phyloP scores from a whole-genome alignment of 306 rosid species.

The Fragaria vesca region DNA sequence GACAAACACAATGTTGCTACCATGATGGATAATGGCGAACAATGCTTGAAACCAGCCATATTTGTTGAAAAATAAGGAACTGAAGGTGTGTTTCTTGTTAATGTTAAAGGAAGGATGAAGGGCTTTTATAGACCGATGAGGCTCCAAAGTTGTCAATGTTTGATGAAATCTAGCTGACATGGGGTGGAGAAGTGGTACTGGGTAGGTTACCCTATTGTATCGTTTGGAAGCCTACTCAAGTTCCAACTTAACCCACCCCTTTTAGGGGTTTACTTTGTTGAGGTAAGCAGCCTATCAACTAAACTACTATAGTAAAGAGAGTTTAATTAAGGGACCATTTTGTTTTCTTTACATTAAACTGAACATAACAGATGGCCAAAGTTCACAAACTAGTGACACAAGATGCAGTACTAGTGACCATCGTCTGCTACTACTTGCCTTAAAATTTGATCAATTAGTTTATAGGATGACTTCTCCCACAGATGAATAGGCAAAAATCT shows the following conservation, averaged over 20 bases:
- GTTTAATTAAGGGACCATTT: neutral
- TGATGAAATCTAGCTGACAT: slow-evolving; percentile 4
- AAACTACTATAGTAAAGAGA: neutral
- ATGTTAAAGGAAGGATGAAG: neutral
- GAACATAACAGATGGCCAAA: too few relatives aligned
- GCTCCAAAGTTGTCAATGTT: neutral
- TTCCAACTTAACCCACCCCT: neutral
- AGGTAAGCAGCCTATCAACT: neutral
- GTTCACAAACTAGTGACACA: neutral
- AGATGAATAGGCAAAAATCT: neutral
- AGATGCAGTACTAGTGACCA: neutral
- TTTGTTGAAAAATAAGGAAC: neutral
- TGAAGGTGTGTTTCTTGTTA: neutral
- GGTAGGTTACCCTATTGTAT: neutral
- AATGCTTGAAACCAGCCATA: slow-evolving; percentile 20
- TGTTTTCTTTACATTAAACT: neutral
- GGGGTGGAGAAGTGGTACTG: neutral
- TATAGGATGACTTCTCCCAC: neutral
- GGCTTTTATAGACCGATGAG: slow-evolving; percentile 8
- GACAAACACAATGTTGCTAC: slow-evolving; percentile 23
- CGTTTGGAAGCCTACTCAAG: neutral
- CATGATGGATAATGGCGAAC: slow-evolving; percentile 1
- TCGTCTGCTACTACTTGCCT: neutral
- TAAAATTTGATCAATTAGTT: neutral
- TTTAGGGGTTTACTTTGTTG: neutral